Base-by-base conservation (phyloP, 2,329 filamentous ascomycete genomes). In the Lachnellula hyalina region DNA sequence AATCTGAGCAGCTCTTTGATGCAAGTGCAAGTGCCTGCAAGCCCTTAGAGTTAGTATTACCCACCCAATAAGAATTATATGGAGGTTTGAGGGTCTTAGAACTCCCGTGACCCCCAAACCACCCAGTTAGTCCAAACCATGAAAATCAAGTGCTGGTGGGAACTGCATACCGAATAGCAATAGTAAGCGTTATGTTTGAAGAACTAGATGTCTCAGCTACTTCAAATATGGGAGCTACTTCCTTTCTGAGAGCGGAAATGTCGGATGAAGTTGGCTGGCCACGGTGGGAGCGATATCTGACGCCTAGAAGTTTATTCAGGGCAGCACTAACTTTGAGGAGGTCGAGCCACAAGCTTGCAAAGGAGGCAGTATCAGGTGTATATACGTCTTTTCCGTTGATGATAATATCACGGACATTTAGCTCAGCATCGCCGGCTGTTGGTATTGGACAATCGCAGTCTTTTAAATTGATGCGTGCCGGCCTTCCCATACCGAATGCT, bases 401-500 rank as follows among this genome's bases (percentile, higher is more conserved):
- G 41, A 44, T 21, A 23, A 44, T 12, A 44, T 17, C 19, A 11
- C 11, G 11, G 41, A 44, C n/a, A 14, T 44, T 19, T 8, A 11
- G 9, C 4, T 19, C 19, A 2, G 21, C 34, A 19, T 51, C 40
- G 9, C 14, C 7, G 11, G 38, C n/a, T n/a, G n/a, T 19, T 9
- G 52, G 52, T 21, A 45, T n/a, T 38, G 63, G 59, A 1, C 64
- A 64, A 50, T 74, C 70, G 55, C 68, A 73, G 51, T 73, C 71
- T 40, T 70, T 63, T 2, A 67, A 60, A 53, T 71, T 61, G 49
- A 72, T 72, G 3, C 73, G 66, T 56, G 74, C 60, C n/a, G 72
- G 73, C 41, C 72, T 66, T 0, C 73, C 72, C 54, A 73, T 57
- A 0, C 65, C 70, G 8, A 74, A 63, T 35, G 70, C 66, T n/a